phyloP scores from a whole-genome alignment of 2,329 filamentous ascomycete genomes.

The Trichoderma oligosporum region DNA sequence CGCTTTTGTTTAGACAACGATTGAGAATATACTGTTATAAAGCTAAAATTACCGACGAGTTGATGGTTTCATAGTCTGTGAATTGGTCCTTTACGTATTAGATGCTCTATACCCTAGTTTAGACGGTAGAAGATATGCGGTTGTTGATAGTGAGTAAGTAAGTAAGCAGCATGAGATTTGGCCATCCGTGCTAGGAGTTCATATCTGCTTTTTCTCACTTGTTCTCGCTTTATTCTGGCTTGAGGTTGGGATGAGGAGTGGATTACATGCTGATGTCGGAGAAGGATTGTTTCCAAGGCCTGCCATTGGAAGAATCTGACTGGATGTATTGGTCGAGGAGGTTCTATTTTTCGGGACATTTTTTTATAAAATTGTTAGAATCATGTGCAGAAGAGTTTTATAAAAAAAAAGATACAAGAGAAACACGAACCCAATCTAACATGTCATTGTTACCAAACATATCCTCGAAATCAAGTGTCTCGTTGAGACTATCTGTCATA shows the following conservation, averaged over 20 bases:
- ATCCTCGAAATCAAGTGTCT: slow-evolving; percentile 36
- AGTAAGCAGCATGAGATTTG: too few relatives aligned
- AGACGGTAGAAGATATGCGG: too few relatives aligned
- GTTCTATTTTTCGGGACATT: neutral
- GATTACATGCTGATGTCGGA: slow-evolving; percentile 4
- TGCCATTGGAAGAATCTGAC: neutral
- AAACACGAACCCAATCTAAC: slow-evolving; percentile 40
- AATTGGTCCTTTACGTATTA: too few relatives aligned
- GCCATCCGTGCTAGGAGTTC: neutral
- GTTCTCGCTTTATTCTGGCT: neutral
- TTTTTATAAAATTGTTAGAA: neutral
- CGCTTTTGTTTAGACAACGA: too few relatives aligned
- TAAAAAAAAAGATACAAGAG: neutral
- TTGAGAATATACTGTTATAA: too few relatives aligned
- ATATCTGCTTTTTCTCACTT: neutral
- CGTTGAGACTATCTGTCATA: too few relatives aligned
- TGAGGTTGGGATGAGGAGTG: neutral
- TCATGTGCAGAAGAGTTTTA: neutral
- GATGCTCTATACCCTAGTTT: too few relatives aligned
- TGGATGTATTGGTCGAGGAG: slow-evolving; percentile 29
- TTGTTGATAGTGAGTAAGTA: too few relatives aligned
- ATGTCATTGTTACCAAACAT: slow-evolving; percentile 34
- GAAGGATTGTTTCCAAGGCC: slow-evolving; percentile 3
- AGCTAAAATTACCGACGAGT: too few relatives aligned
- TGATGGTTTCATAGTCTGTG: too few relatives aligned